Conservation (phyloP, 306 rosid genomes). For the Ormosia emarginata region DNA sequence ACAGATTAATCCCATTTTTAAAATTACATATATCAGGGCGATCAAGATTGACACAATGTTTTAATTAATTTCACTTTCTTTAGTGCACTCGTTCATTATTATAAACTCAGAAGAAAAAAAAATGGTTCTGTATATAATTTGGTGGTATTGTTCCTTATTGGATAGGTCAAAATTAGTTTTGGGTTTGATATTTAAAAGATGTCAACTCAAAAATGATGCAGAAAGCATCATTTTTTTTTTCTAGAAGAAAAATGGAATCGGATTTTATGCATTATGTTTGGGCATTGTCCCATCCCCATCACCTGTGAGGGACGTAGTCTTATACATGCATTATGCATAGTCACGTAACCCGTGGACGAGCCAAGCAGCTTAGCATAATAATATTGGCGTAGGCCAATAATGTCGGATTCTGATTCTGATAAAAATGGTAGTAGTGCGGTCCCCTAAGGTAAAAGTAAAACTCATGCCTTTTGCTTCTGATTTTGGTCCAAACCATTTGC, state of each 20-base stretch:
- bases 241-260: background rate
- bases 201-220: background rate
- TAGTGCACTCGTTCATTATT: background rate
- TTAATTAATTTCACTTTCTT: background rate
- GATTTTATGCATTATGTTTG: conserved; percentile 1
- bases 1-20: background rate
- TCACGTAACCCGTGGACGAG: conserved; percentile 19
- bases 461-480: background rate
- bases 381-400: background rate
- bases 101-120: background rate
- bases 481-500: conserved; percentile 19
- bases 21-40: background rate
- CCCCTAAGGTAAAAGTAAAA: background rate
- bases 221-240: background rate
- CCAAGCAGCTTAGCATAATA: background rate
- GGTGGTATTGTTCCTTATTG: background rate
- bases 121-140: background rate
- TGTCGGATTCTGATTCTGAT: conserved; percentile 10
- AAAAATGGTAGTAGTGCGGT: conserved; percentile 16
- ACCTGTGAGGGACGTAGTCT: conserved; percentile 16
- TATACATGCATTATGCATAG: conserved; percentile 37
- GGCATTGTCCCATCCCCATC: conserved; percentile 28
- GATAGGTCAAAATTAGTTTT: background rate
- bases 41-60: background rate
- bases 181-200: background rate